phyloP scores from a whole-genome alignment of 352 stramenopile genomes.

The Globisporangium parvum region DNA sequence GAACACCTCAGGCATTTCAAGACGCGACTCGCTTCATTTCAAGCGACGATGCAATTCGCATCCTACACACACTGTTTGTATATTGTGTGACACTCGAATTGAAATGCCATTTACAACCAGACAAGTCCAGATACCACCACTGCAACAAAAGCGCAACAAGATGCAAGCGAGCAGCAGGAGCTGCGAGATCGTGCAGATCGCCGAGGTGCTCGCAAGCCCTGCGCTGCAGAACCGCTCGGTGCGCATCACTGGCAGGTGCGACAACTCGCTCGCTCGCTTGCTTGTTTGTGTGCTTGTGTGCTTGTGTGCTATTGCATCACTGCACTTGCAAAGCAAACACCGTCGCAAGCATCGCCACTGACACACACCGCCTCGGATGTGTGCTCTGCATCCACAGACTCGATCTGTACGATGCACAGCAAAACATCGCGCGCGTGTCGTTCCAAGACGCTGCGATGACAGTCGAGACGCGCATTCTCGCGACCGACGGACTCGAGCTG shows the following conservation, averaged over 20 bases:
- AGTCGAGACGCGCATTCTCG: conserved; percentile 62
- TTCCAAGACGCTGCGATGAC: conserved; percentile 59
- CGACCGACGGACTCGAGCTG: conserved; percentile 44
- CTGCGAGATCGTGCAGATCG: conserved; percentile 79
- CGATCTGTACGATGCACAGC: conserved; percentile 57
- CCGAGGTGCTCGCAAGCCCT: conserved; percentile 56
- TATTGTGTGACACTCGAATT: too few species aligned
- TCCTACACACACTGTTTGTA: too few species aligned
- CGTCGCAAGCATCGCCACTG: too few species aligned
- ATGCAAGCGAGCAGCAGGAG: conserved; percentile 13
- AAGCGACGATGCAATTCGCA: too few species aligned
- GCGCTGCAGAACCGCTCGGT: conserved; percentile 69
- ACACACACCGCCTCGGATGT: not conserved
- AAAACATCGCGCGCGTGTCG: conserved; percentile 36
- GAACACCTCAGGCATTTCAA: too few species aligned
- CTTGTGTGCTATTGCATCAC: not conserved
- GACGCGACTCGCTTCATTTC: too few species aligned
- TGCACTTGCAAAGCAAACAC: not conserved
- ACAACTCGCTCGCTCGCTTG: not conserved
- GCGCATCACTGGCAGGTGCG: conserved; percentile 64
- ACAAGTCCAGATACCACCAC: too few species aligned
- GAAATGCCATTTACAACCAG: too few species aligned
- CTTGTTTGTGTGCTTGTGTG: not conserved
- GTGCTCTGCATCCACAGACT: conserved; percentile 20
- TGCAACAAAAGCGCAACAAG: not conserved